phyloP scores from a whole-genome alignment of 2,329 filamentous ascomycete species.

The Verticillium albo-atrum region DNA sequence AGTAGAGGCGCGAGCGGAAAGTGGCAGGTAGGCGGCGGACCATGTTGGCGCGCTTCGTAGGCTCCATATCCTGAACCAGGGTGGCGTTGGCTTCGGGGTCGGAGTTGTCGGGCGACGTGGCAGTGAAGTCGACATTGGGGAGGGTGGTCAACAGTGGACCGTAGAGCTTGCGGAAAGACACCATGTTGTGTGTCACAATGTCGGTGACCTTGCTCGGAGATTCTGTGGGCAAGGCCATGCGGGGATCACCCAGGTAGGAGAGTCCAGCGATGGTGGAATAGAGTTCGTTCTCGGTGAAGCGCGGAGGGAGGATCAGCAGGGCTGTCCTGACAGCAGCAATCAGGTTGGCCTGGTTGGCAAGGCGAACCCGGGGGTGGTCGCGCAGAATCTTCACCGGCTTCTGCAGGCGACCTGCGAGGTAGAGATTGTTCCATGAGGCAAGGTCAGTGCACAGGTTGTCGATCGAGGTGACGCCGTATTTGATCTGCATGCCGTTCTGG shows the following conservation, averaged over 20 bases:
- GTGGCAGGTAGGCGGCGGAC: conserved; percentile 81
- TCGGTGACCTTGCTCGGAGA: conserved; percentile 90
- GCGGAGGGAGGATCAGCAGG: conserved; percentile 75
- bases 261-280: conserved; percentile 90
- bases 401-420: conserved; percentile 91
- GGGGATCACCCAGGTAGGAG: conserved; percentile 93
- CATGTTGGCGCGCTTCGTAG: conserved; percentile 89
- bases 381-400: conserved; percentile 97
- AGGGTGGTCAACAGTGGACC: conserved; percentile 83
- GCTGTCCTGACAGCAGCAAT: conserved; percentile 88
- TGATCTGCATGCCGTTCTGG: conserved; percentile 92
- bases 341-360: conserved; percentile 94
- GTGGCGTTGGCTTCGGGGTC: conserved; percentile 46
- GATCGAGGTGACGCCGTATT: conserved; percentile 95
- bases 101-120: conserved; percentile 45
- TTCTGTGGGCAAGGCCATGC: conserved; percentile 87
- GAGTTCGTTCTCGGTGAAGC: conserved; percentile 81
- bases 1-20: conserved; percentile 88
- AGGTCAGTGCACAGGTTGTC: conserved; percentile 85
- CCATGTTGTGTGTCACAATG: conserved; percentile 87
- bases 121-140: conserved; percentile 78
- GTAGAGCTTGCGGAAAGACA: conserved; percentile 89
- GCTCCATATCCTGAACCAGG: conserved; percentile 88
- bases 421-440: conserved; percentile 87
- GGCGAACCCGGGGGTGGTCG: conserved; percentile 85